phyloP scores from a whole-genome alignment of 352 stramenopile species.

The Globisporangium okanoganense region DNA sequence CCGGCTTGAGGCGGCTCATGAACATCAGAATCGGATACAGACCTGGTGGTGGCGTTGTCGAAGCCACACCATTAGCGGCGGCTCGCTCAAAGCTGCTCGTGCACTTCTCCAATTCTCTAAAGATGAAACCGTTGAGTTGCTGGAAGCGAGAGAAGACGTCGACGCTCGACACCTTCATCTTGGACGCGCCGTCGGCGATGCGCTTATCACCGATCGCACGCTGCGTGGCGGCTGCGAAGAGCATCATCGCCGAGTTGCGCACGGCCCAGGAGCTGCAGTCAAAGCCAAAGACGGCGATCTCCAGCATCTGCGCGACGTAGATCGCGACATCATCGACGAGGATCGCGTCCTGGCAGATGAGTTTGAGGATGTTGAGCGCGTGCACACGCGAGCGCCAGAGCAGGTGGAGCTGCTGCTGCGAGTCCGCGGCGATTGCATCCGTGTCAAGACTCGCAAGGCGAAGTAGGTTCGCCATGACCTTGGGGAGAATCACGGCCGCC shows the following conservation, averaged over 20 bases:
- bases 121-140: slow-evolving; percentile 60
- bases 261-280: slow-evolving; percentile 84
- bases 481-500: slow-evolving; percentile 67
- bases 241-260: slow-evolving; percentile 91
- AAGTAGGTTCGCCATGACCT: slow-evolving; percentile 69
- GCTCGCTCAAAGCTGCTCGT: slow-evolving; percentile 19
- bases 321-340: slow-evolving; percentile 78
- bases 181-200: slow-evolving; percentile 64
- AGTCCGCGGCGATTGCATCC: slow-evolving; percentile 27
- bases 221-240: slow-evolving; percentile 81
- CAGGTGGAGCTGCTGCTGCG: slow-evolving; percentile 42
- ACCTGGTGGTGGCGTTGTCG: slow-evolving; percentile 33
- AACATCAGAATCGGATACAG: slow-evolving; percentile 80
- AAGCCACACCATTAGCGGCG: not conserved
- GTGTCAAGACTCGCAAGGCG: slow-evolving; percentile 60
- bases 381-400: slow-evolving; percentile 79
- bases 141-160: slow-evolving; percentile 82
- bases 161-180: slow-evolving; percentile 55
- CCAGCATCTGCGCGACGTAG: slow-evolving; percentile 87
- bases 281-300: slow-evolving; percentile 79
- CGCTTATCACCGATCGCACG: slow-evolving; percentile 81
- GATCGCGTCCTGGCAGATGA: slow-evolving; percentile 87
- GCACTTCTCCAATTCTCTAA: slow-evolving; percentile 45
- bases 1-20: slow-evolving; percentile 65
- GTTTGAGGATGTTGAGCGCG: slow-evolving; percentile 87